phyloP scores from a whole-genome alignment of 2,329 filamentous ascomycete species.

The Rhexocercosporidium sp. region DNA sequence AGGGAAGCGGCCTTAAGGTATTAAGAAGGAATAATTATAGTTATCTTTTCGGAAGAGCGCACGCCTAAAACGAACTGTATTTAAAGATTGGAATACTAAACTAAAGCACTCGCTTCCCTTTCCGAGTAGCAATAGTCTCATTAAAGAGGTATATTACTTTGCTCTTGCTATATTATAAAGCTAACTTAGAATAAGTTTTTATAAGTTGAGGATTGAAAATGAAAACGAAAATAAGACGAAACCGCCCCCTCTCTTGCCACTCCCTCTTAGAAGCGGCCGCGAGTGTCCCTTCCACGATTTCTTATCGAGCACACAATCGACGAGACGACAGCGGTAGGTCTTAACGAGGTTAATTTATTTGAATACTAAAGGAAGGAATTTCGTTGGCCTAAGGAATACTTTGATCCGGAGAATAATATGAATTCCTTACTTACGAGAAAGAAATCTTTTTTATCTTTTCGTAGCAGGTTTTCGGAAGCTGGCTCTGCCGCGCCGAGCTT shows the following conservation, averaged over 20 bases:
- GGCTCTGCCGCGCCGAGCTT: no score
- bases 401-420: conserved; percentile 27
- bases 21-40: no score
- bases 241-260: conserved; percentile 6
- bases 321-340: conserved; percentile 22
- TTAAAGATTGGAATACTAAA: no score
- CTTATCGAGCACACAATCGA: conserved; percentile 23
- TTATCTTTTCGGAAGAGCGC: no score
- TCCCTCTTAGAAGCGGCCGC: conserved; percentile 30
- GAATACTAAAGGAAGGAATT: conserved; percentile 36
- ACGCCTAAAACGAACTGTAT: no score
- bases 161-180: conserved; percentile 14
- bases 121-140: no score
- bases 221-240: conserved; percentile 30
- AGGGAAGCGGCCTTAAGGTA: no score
- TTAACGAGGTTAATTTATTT: neutral
- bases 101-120: no score
- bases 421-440: conserved; percentile 17
- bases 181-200: conserved; percentile 14
- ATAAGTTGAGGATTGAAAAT: conserved; percentile 30
- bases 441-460: no score
- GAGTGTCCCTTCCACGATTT: conserved; percentile 23
- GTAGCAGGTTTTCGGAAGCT: no score
- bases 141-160: conserved; percentile 1
- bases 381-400: conserved; percentile 40